Evolutionary conservation across 352 stramenopile species (phyloP), one percentile per base, ranked within the genome.

Genomic region (Blastocystis sp.): DNA sequence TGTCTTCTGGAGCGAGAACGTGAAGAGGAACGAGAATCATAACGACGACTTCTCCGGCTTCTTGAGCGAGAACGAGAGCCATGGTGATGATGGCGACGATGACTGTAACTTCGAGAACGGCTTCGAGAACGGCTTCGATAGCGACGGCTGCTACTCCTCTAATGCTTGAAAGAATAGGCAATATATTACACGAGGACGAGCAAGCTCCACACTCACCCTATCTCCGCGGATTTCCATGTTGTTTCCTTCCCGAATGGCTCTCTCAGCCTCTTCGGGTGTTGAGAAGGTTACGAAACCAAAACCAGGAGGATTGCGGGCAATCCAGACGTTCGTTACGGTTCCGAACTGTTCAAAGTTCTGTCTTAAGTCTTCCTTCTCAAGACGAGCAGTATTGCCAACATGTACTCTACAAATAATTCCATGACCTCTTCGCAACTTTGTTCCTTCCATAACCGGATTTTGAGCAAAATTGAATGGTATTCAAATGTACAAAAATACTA

Each of bases 261-360:
- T 62, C 73, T 90, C 87, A 62, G 90, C 90, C 63, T 91, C 90
- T 26, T 82, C 69, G 18, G 76, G 47, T 41, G 81, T 90, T 47
- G 91, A 90, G 66, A 91, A 91, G 73, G 90, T 90, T 18, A 92
- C 78, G 65, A 92, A 92, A 9, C 55, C 90, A 73, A 92, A 92
- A 66, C 90, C 90, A 26, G 90, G 90, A 73, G 90, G 90, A 90
- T 91, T 92, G 68, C 90, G 91, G n/a, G 90, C 90, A 54, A 92
- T 87, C 90, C 90, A 92, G 45, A 91, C 89, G 39, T 91, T 87
- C 20, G 70, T 55, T 18, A 92, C 90, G 41, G 76, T 91, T 7
- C 90, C 90, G 68, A 90, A 92, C 68, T 91, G 88, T 24, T 65
- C 81, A 89, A 91, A 92, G 41, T 76, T 53, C 30, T 91, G 37